Evolutionary conservation across 1,284 basidiomycete species (phyloP), one percentile per base, ranked within the genome.

Genomic region (Papiliotrema fonsecae): DNA sequence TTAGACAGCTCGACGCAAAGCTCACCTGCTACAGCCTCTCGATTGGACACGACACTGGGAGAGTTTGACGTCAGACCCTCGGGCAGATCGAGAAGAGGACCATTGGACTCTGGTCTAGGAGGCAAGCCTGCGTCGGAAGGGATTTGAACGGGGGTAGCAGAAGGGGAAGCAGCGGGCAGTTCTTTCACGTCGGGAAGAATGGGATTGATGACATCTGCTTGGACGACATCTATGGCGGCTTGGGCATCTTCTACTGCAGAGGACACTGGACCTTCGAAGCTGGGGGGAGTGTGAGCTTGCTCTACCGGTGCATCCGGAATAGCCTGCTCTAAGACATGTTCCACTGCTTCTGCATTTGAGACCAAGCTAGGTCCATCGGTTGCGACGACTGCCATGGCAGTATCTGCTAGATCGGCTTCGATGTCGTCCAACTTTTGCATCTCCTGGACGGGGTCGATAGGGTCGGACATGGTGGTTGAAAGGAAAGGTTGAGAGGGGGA

Each of bases 341-440:
- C 51, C 43, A 46, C 46, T 5, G 30, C 47, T 21, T 26, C 16
- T 10, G 51, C 51, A 24, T 34, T 41, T 6, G 22, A 7, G 21
- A 38, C 14, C 27, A 50, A 24, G 11, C 26, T 30, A 13, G 13
- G 36, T 22, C 31, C 45, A 30, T 27, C 32, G 13, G 16, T 10
- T 18, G 38, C 28, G 27, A 43, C 53, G 43, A 64, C 62, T 6
- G 57, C 58, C 2, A 61, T 24, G 30, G 62, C 62, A 16, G 62
- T 54, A 32, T 67, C 62, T 43, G 63, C 65, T 7, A 65, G 49
- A 47, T 63, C 64, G n/a, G 45, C 54, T 39, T 66, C 65, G 51
- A 63, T 60, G 42, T 64, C 55, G 50, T 51, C 54, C 21, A 65
- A 50, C 25, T 36, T 47, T 42, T 66, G 57, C 51, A 66, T 47